Evolutionary conservation across 306 rosid genomes (phyloP).

Genomic region (Adenanthera pavonina): DNA sequence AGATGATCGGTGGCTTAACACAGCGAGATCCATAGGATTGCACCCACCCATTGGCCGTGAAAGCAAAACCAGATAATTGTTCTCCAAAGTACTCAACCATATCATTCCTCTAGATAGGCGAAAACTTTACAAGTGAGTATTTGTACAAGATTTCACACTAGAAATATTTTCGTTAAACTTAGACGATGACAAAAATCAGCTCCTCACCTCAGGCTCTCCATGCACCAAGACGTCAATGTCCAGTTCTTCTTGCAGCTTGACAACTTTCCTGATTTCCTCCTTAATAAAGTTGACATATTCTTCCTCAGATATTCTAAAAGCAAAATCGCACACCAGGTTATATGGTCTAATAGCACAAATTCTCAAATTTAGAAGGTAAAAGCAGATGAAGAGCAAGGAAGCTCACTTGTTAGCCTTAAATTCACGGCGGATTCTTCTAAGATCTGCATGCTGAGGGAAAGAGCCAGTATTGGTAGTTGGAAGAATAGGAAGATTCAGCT

Average conservation of each 20-base stretch:
- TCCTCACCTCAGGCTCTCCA: constrained; percentile 89
- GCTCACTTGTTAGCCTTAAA: constrained; percentile 82
- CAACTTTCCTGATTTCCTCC: constrained; percentile 80
- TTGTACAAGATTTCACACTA: constrained; percentile 22
- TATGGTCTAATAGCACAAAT: neutral
- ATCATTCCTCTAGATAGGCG: constrained; percentile 74
- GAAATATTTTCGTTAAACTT: constrained; percentile 15
- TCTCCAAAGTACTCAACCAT: constrained; percentile 96
- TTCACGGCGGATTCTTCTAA: constrained; percentile 84
- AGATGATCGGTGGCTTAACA: constrained; percentile 89
- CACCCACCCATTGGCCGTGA: constrained; percentile 93
- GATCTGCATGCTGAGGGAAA: constrained; percentile 83
- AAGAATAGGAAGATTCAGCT: constrained; percentile 78
- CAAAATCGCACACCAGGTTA: constrained; percentile 19
- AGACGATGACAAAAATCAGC: constrained; percentile 17
- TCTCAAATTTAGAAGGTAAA: neutral
- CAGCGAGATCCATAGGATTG: constrained; percentile 88
- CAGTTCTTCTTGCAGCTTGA: constrained; percentile 85
- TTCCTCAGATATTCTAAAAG: constrained; percentile 69
- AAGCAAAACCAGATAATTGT: constrained; percentile 87
- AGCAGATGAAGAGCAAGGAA: constrained; percentile 9
- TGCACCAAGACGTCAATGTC: constrained; percentile 92
- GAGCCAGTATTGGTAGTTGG: constrained; percentile 91
- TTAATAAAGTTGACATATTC: constrained; percentile 65
- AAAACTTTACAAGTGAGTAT: constrained; percentile 1